Base-by-base conservation (phyloP, 1,284 basidiomycete genomes). In the Ceratobasidium sp. region DNA sequence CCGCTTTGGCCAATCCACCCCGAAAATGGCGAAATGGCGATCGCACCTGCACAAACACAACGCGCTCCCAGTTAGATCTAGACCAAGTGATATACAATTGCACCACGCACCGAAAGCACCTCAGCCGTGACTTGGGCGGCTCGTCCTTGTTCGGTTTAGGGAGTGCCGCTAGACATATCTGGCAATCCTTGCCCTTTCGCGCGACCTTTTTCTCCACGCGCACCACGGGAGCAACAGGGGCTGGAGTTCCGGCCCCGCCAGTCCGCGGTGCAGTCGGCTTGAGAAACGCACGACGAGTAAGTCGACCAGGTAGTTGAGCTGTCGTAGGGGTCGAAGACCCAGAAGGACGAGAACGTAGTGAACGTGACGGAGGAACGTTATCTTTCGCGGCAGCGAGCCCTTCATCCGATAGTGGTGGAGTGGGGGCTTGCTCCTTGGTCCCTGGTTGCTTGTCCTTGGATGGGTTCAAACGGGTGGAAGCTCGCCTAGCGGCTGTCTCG, bases 1-100 rank as follows among this genome's bases (percentile, higher is more conserved):
- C n/a, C 66, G 66, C 30, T 70, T 70, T 9, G 66, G 66, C 66
- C 66, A 70, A 43, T 70, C 66, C n/a, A 70, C 66, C 18, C 66
- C 66, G 47, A 70, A 70, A 44, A 70, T 70, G 38, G 66, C 54
- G 46, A 47, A 44, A 58, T 70, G 66, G n/a, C 66, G 66, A 55
- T 70, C 66, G 18, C 66, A 70, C 54, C 66, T 70, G 57, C 8
- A 35, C 35, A 21, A 4, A 13, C 16, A 23, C 28, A 59, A 35
- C 57, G 44, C 38, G 57, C 26, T 59, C 44, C 16, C 44, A 16
- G 44, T 46, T 21, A 46, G 9, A 14, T 21, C 44, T 41, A 43
- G n/a, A 23, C 11, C 35, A 43, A 26, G 16, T 26, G 9, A 26
- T 23, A 43, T 26, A 23, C 21, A 14, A 44, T 59, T 7, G 13